Evolutionary conservation across 176 grass and related monocot species (phyloP).

Genomic region (Miscanthus lutarioriparius): DNA sequence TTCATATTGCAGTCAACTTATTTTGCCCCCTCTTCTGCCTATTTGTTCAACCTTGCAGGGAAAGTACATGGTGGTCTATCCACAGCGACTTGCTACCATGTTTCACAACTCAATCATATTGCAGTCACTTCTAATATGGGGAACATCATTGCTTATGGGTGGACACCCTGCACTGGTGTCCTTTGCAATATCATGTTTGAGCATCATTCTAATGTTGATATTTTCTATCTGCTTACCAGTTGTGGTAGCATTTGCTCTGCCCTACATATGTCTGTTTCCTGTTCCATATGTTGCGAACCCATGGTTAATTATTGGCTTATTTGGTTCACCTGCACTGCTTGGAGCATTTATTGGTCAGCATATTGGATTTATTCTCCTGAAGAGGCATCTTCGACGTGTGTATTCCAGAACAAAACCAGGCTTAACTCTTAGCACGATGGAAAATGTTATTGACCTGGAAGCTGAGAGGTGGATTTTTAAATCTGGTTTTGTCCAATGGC

Average conservation of each 20-base stretch:
- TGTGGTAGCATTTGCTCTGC: constrained; percentile 67
- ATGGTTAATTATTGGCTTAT: constrained; percentile 88
- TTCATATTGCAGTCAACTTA: constrained; percentile 2
- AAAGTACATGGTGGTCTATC: constrained; percentile 91
- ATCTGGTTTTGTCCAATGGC: constrained; percentile 86
- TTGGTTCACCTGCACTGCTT: constrained; percentile 83
- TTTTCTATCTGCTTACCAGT: constrained; percentile 71
- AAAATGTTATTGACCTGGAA: constrained; percentile 64
- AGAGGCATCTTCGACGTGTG: constrained; percentile 40
- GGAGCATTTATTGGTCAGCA: constrained; percentile 92
- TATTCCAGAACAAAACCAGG: constrained; percentile 46
- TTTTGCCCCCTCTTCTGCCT: background rate
- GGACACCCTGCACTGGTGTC: constrained; percentile 61
- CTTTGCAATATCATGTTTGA: constrained; percentile 71
- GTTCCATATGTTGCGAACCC: constrained; percentile 73
- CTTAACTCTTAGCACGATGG: constrained; percentile 33
- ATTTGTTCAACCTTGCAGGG: constrained; percentile 56
- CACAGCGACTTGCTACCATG: constrained; percentile 75
- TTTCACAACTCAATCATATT: constrained; percentile 94
- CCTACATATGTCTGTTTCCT: constrained; percentile 67
- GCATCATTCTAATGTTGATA: constrained; percentile 77
- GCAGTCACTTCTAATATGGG: constrained; percentile 86
- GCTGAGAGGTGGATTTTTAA: constrained; percentile 99
- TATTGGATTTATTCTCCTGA: constrained; percentile 67
- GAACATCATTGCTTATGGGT: constrained; percentile 86